A percentile compares a stretch with the other conserved stretches of the same genome.
Evolutionary conservation across 345 rosid species (phyloP).

Genomic region (Camelina neglecta): DNA sequence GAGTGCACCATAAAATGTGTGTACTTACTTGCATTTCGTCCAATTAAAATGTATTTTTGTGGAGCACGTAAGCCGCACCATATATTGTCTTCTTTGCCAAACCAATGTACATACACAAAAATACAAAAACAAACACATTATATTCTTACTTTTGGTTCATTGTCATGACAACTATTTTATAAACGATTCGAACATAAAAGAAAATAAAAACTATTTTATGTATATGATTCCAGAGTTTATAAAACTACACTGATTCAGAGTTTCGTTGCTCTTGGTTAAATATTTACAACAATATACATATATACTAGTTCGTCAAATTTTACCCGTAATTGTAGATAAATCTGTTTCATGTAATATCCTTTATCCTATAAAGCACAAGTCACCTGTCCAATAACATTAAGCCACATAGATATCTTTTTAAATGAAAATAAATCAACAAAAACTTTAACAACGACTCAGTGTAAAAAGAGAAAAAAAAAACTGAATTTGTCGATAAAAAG

Average conservation of each 20-base stretch:
- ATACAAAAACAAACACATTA: conserved; percentile 15
- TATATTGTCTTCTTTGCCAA: conserved; percentile 34
- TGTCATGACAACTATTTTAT: background rate
- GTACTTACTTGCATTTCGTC: conserved; percentile 35
- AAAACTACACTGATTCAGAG: background rate
- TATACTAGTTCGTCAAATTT: no score
- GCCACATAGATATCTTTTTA: no score
- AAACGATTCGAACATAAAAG: background rate
- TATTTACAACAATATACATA: background rate
- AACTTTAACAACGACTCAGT: no score
- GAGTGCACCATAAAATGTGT: conserved; percentile 29
- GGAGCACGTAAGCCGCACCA: conserved; percentile 46
- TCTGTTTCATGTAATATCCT: no score
- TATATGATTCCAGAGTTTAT: background rate
- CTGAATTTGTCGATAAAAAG: no score
- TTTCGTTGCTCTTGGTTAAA: background rate
- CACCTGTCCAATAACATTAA: no score
- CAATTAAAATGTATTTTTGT: conserved; percentile 27
- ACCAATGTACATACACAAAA: conserved; percentile 20
- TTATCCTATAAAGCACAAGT: no score
- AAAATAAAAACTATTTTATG: background rate
- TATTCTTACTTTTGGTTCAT: conserved; percentile 9
- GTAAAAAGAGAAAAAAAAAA: no score
- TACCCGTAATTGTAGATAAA: no score
- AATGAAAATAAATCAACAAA: no score